Evolutionary conservation across 2,329 filamentous ascomycete species (phyloP).

Genomic region (Colletotrichum liriopes): DNA sequence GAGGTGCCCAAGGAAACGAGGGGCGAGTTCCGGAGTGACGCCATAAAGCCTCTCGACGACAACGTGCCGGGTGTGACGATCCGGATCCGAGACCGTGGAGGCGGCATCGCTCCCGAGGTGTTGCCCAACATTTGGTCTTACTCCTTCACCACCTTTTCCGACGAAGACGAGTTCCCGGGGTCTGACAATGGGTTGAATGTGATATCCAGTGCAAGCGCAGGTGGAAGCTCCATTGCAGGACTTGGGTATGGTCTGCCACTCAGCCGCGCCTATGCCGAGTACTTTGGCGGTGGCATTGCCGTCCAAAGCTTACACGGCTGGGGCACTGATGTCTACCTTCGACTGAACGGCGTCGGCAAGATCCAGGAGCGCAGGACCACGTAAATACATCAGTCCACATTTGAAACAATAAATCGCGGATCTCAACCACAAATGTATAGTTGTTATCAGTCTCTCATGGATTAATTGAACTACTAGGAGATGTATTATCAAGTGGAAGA

Average conservation of each 20-base stretch:
- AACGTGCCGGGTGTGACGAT: conserved; percentile 91
- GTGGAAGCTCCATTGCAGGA: conserved; percentile 89
- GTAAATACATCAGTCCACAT: not conserved
- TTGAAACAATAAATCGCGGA: not conserved
- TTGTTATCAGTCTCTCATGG: not conserved
- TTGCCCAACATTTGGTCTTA: conserved; percentile 95
- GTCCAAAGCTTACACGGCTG: conserved; percentile 98
- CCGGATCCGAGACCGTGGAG: conserved; percentile 94
- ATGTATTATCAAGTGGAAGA: conserved; percentile 37
- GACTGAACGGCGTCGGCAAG: conserved; percentile 74
- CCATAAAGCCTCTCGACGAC: conserved; percentile 73
- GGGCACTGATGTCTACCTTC: conserved; percentile 81
- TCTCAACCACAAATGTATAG: not conserved
- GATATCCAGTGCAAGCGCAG: conserved; percentile 80
- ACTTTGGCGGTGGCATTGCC: conserved; percentile 94
- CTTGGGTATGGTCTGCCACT: conserved; percentile 93
- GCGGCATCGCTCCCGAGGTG: conserved; percentile 89
- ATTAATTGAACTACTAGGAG: conserved; percentile 36
- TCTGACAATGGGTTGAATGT: conserved; percentile 78
- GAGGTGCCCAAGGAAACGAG: conserved; percentile 55
- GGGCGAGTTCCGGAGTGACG: conserved; percentile 60
- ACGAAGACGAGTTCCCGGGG: conserved; percentile 62
- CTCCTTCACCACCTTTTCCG: conserved; percentile 94
- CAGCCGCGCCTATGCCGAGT: conserved; percentile 95
- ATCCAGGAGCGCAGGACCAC: conserved; percentile 55